These are phyloP conservation scores for Chlamydomonas sp. DNA, from an alignment of 139 green algal species.

Conservation along the genomic window DNA sequence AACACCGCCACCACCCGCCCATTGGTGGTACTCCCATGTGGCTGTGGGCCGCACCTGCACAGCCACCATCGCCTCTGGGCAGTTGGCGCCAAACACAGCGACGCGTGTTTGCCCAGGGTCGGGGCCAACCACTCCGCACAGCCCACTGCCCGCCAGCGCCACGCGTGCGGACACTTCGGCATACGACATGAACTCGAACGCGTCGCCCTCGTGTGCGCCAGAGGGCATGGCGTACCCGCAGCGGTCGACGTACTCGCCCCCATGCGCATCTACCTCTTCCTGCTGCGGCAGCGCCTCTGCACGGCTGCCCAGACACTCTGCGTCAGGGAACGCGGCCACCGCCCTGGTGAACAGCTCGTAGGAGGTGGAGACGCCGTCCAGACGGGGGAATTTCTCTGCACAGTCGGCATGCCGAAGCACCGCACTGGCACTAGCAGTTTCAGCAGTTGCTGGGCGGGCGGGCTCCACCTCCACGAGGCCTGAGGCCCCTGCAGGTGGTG, in stretches of 20 bases:
- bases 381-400: no score
- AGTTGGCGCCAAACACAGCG: constrained; percentile 79
- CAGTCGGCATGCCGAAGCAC: no score
- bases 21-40: no score
- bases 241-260: no score
- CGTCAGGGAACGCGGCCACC: constrained; percentile 37
- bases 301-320: no score
- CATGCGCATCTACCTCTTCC: no score
- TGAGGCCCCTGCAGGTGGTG: no score
- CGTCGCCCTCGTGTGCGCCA: constrained; percentile 19
- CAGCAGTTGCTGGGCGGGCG: no score
- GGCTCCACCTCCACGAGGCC: no score
- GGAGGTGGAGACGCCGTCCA: constrained; percentile 51
- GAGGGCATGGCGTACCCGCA: constrained; percentile 40
- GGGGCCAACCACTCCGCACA: constrained; percentile 22
- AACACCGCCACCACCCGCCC: no score
- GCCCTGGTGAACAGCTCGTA: constrained; percentile 65
- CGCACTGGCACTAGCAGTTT: no score
- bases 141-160: constrained; percentile 23
- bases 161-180: constrained; percentile 30
- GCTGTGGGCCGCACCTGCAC: constrained; percentile 76
- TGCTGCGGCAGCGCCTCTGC: no score
- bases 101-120: constrained; percentile 20
- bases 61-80: constrained; percentile 84
- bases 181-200: constrained; percentile 41